A percentile compares a stretch with the other conserved stretches of the same genome.
Conservation (phyloP, 2,329 filamentous ascomycete species). For the Penicillium sp. region DNA sequence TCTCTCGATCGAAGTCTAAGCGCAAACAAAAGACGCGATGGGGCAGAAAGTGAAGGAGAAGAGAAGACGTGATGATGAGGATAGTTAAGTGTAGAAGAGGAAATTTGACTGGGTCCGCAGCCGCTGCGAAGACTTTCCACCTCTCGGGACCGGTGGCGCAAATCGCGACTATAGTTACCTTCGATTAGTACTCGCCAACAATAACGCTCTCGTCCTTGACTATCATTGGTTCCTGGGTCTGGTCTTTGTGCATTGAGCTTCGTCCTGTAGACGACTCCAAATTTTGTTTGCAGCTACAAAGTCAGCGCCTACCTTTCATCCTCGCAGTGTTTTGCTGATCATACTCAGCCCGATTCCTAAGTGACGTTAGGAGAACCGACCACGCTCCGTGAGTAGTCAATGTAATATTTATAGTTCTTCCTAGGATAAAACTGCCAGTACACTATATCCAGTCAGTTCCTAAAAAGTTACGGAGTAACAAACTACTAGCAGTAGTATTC, state of each 20-base stretch:
- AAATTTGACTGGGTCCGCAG: conserved; percentile 17
- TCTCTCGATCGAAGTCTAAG: background rate
- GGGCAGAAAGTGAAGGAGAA: background rate
- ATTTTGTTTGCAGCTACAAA: background rate
- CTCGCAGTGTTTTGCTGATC: background rate
- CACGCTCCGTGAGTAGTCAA: background rate
- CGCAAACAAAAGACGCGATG: background rate
- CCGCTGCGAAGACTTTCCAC: background rate
- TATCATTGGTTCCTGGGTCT: background rate
- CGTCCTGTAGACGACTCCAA: background rate
- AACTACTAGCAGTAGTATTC: background rate
- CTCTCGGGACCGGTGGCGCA: conserved; percentile 10
- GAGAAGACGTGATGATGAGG: conserved; percentile 4
- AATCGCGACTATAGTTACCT: background rate
- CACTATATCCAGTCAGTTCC: background rate
- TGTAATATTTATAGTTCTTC: background rate
- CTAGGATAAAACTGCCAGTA: background rate
- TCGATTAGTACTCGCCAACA: background rate
- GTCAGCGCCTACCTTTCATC: background rate
- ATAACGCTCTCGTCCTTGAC: background rate
- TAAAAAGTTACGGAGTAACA: background rate
- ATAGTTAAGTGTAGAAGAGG: conserved; percentile 10
- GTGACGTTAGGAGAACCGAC: background rate
- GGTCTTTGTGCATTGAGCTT: background rate
- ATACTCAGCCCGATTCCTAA: background rate